Evolutionary conservation across 805 yeast species (phyloP), one percentile per base, ranked within the genome.

Genomic region (Wickerhamiella bombiphila): DNA sequence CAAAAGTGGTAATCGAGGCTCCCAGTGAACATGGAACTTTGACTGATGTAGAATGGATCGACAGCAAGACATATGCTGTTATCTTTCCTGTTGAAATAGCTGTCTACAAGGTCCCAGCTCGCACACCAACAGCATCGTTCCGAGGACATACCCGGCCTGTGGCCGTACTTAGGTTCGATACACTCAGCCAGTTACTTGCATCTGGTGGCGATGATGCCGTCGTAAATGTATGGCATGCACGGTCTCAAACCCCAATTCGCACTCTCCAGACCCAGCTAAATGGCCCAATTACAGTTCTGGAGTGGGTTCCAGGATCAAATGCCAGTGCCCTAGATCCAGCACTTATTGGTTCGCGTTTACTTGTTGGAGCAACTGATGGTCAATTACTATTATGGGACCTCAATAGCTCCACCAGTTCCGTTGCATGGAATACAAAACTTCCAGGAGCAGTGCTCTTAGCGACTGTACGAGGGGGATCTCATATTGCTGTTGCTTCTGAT

Each of bases 191-290:
- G 46, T 55, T 77, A 22, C 60, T 86, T 29, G 74, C 83, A 3
- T 73, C 86, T 2, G 75, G 81, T 6, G 74, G 93, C 1, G 93
- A 81, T 52, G 95, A 86, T 53, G 68, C 70, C 39, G 62, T 69
- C 0, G 65, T 85, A 6, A 69, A 81, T 47, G 62, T 83, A 16
- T 86, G 94, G 94, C 63, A 34, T 74, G 93, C 93, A 37, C 76
- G 36, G 47, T 59, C 42, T 42, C 60, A 38, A 37, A 46, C 38
- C 36, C 49, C 49, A 29, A 49, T 47, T 5, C 29, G 42, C 15
- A 38, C 43, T 7, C 40, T 53, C 6, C 17, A 33, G 7, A 52
- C 53, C 2, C 53, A 49, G 16, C 28, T 35, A 37, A 36, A 45
- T 0, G 55, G 49, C 3, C 58, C 56, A 1, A 46, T 56, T 5